A percentile compares a stretch with the other conserved stretches of the same genome.
Conservation (phyloP, 805 yeast genomes). For the Barnettozyma californica region DNA sequence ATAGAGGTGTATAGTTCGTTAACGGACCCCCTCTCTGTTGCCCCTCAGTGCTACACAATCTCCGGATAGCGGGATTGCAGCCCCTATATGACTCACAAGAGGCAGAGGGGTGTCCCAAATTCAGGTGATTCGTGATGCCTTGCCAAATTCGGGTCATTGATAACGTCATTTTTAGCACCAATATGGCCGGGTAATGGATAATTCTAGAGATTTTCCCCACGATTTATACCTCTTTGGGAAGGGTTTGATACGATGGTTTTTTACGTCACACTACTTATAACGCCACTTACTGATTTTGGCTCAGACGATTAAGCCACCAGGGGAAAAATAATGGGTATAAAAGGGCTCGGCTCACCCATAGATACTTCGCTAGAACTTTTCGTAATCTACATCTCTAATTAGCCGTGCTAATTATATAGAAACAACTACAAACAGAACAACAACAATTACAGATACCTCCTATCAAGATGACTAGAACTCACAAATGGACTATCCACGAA, state of each 20-base stretch:
- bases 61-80: neutral
- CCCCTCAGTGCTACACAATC: neutral
- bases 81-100: neutral
- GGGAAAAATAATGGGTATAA: neutral
- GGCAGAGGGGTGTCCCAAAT: neutral
- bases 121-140: constrained; percentile 1
- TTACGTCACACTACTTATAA: constrained; percentile 1
- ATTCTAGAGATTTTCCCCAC: constrained; percentile 3
- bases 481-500: constrained; percentile 68
- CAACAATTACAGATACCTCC: too few species aligned
- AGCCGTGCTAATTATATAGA: neutral
- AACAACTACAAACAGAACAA: neutral
- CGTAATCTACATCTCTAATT: neutral
- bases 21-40: too few species aligned
- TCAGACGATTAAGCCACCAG: neutral
- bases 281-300: neutral
- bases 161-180: neutral
- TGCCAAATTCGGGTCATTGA: neutral
- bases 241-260: neutral
- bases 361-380: too few species aligned
- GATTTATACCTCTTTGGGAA: constrained; percentile 1
- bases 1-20: too few species aligned
- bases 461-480: constrained; percentile 63
- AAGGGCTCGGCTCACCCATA: neutral
- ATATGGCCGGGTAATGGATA: neutral